These are phyloP conservation scores for Yarrowia sp. DNA, from an alignment of 805 yeast genomes.

Conservation along the genomic window DNA sequence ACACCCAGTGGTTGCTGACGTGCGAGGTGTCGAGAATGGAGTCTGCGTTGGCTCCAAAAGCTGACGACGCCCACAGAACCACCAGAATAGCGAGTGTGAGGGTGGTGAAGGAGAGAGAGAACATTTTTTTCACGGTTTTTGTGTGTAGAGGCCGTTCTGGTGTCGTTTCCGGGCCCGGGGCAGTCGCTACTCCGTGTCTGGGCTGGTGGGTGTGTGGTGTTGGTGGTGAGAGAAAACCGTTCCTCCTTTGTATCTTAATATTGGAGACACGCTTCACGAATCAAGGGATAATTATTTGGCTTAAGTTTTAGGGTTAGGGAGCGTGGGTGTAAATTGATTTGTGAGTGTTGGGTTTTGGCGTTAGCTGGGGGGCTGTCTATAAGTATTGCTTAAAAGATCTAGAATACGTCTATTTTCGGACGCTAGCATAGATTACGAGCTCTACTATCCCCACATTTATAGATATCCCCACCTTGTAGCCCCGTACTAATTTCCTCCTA, in stretches of 20 bases:
- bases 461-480: too few relatives aligned
- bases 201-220: background rate
- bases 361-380: too few relatives aligned
- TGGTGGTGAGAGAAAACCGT: background rate
- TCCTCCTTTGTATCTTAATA: slow-evolving; percentile 12
- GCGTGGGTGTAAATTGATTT: slow-evolving; percentile 2
- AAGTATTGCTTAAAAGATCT: too few relatives aligned
- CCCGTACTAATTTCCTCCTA: background rate
- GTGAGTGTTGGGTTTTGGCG: background rate
- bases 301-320: slow-evolving; percentile 35
- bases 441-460: too few relatives aligned
- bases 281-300: slow-evolving; percentile 36
- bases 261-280: slow-evolving; percentile 17
- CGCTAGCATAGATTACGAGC: too few relatives aligned
- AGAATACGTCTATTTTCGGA: too few relatives aligned
- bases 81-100: slow-evolving; percentile 36
- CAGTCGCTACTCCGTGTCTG: background rate
- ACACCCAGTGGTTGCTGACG: slow-evolving; percentile 36
- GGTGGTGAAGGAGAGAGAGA: slow-evolving; percentile 34
- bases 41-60: slow-evolving; percentile 33
- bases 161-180: background rate
- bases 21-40: slow-evolving; percentile 35
- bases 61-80: slow-evolving; percentile 34
- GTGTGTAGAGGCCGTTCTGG: background rate
- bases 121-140: background rate